Evolutionary conservation across 495 filamentous ascomycete species (phyloP).

Genomic region (Aspergillus mulundensis): DNA sequence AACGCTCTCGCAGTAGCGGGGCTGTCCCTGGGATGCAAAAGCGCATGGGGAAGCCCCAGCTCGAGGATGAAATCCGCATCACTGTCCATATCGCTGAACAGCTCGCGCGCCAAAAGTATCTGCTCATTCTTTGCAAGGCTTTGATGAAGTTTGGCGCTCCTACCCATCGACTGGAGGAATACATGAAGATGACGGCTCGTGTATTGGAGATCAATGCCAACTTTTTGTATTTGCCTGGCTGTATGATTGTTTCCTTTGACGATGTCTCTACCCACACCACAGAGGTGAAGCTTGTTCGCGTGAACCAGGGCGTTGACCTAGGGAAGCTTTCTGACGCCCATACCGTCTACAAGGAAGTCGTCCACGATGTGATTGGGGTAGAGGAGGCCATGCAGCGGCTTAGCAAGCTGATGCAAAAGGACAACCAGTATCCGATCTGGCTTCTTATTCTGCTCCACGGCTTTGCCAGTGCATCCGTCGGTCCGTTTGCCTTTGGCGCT

Average conservation of each 20-base stretch:
- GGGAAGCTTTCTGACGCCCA: constrained; percentile 81
- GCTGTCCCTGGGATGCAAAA: constrained; percentile 35
- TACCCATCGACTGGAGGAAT: constrained; percentile 74
- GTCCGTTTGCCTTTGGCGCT: constrained; percentile 87
- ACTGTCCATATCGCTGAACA: constrained; percentile 86
- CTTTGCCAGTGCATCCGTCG: constrained; percentile 70
- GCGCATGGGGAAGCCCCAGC: constrained; percentile 41
- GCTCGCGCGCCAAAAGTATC: constrained; percentile 74
- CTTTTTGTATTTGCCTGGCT: constrained; percentile 88
- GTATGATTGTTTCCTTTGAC: constrained; percentile 95
- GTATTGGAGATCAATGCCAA: constrained; percentile 88
- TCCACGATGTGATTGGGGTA: constrained; percentile 81
- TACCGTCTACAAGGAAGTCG: constrained; percentile 87
- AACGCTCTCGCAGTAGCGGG: constrained; percentile 43
- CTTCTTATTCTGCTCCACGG: constrained; percentile 80
- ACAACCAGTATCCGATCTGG: constrained; percentile 64
- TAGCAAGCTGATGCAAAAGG: constrained; percentile 58
- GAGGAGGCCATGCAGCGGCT: constrained; percentile 75
- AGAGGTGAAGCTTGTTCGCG: constrained; percentile 83
- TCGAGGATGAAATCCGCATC: constrained; percentile 72
- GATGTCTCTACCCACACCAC: constrained; percentile 86
- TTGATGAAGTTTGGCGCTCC: constrained; percentile 83
- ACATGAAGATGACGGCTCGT: constrained; percentile 85
- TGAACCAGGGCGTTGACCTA: constrained; percentile 74
- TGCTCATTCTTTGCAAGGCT: constrained; percentile 78